Percentiles rank a stretch among this genome's conserved stretches.
phyloP scores from a whole-genome alignment of 371 early-diverging fungal species.

The Parasitella parasitica region DNA sequence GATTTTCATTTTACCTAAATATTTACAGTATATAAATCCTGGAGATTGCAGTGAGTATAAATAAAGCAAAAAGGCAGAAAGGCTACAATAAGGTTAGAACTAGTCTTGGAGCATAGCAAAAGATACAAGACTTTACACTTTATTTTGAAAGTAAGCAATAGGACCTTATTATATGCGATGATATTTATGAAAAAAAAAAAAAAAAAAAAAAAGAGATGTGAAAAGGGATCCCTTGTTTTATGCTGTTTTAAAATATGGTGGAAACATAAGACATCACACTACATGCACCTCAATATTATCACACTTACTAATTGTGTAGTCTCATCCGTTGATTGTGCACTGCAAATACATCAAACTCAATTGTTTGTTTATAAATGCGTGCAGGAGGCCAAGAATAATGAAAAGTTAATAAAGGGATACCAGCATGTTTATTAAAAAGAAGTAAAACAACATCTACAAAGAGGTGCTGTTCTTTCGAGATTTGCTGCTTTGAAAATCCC shows the following conservation, averaged over 20 bases:
- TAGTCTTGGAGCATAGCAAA: too few relatives aligned
- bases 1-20: neutral
- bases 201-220: neutral
- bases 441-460: neutral
- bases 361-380: neutral
- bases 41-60: neutral
- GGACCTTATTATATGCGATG: neutral
- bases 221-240: constrained; percentile 8
- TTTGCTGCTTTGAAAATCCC: too few relatives aligned
- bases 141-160: neutral
- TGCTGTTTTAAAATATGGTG: neutral
- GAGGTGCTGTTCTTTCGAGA: too few relatives aligned
- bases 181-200: neutral
- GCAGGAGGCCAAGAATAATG: neutral
- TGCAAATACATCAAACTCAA: neutral
- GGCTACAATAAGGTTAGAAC: neutral
- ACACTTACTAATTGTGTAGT: too few relatives aligned
- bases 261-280: neutral
- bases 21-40: neutral
- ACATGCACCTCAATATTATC: neutral
- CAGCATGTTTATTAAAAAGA: neutral
- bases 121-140: neutral
- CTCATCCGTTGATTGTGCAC: too few relatives aligned
- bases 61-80: neutral
- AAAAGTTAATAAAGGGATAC: neutral